Evolutionary conservation across 1,139 yeast genomes (phyloP).

Genomic region (Saccharomycopsis phalli): DNA sequence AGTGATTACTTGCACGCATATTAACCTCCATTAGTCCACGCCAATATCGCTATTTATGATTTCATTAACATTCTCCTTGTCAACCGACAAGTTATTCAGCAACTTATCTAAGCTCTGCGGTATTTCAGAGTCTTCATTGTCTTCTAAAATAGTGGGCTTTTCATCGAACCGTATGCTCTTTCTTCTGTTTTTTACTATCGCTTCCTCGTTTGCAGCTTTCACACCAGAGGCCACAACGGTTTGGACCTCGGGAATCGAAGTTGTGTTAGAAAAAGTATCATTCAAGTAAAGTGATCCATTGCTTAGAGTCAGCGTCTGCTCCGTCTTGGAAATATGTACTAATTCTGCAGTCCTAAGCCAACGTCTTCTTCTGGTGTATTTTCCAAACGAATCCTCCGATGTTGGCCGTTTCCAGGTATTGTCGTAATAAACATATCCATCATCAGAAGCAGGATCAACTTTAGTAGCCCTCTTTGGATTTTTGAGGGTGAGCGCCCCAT

Average conservation of each 20-base stretch:
- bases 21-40: too few relatives aligned
- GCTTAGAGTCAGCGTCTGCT: constrained; percentile 15
- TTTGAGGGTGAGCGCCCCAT: constrained; percentile 70
- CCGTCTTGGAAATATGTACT: constrained; percentile 29
- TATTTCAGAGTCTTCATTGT: neutral
- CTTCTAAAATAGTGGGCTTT: constrained; percentile 16
- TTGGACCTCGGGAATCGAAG: constrained; percentile 18
- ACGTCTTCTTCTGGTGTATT: constrained; percentile 87
- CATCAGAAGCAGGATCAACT: constrained; percentile 70
- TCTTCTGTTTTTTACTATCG: constrained; percentile 22
- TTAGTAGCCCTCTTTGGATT: constrained; percentile 52
- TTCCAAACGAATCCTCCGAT: constrained; percentile 79
- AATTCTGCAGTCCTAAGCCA: constrained; percentile 95
- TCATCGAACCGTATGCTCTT: constrained; percentile 25
- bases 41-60: too few relatives aligned
- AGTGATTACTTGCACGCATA: too few relatives aligned
- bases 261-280: constrained; percentile 17
- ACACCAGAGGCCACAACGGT: constrained; percentile 16
- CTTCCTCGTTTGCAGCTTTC: constrained; percentile 21
- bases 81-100: too few relatives aligned
- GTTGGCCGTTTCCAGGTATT: constrained; percentile 92
- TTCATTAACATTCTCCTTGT: too few relatives aligned
- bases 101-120: too few relatives aligned
- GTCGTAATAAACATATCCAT: constrained; percentile 82
- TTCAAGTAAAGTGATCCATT: constrained; percentile 16